Evolutionary conservation across 805 yeast genomes (phyloP).

Genomic region (Wickerhamiella slavikovae): DNA sequence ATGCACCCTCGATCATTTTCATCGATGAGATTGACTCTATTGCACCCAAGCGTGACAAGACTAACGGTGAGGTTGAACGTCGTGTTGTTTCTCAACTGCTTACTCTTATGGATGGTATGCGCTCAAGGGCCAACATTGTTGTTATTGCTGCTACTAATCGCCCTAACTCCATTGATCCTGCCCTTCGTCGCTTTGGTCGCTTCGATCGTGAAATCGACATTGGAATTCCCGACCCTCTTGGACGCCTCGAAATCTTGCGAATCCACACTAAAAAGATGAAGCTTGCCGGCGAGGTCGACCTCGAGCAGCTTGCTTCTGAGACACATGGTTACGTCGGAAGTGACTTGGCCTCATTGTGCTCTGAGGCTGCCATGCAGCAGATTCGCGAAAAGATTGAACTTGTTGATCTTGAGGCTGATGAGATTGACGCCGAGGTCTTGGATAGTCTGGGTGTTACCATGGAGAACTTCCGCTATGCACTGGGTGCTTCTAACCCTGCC

Average conservation of each 20-base stretch:
- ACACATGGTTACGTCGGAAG: slow-evolving; percentile 99
- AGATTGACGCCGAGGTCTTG: slow-evolving; percentile 90
- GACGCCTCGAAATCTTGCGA: slow-evolving; percentile 89
- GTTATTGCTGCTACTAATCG: slow-evolving; percentile 95
- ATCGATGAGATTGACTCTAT: slow-evolving; percentile 97
- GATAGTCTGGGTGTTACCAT: slow-evolving; percentile 94
- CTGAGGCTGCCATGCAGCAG: slow-evolving; percentile 99
- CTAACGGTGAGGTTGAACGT: slow-evolving; percentile 98
- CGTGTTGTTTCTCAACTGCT: slow-evolving; percentile 95
- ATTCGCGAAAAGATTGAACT: slow-evolving; percentile 98
- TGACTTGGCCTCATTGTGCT: slow-evolving; percentile 92
- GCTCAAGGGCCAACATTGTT: slow-evolving; percentile 94
- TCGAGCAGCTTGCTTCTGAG: slow-evolving; percentile 88
- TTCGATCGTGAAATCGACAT: slow-evolving; percentile 75
- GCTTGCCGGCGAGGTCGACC: slow-evolving; percentile 81
- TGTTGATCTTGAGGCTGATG: slow-evolving; percentile 87
- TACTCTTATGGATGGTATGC: slow-evolving; percentile 99
- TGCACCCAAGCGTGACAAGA: slow-evolving; percentile 99
- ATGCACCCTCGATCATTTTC: slow-evolving; percentile 92
- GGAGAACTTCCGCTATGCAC: slow-evolving; percentile 96
- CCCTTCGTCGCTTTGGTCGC: slow-evolving; percentile 68
- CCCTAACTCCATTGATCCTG: slow-evolving; percentile 74
- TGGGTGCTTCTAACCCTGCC: slow-evolving; percentile 95
- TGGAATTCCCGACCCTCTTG: slow-evolving; percentile 94
- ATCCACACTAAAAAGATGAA: slow-evolving; percentile 99